A percentile compares a stretch with the other conserved stretches of the same genome.
phyloP scores from a whole-genome alignment of 371 early-diverging fungal species.

The Mortierella sp. region DNA sequence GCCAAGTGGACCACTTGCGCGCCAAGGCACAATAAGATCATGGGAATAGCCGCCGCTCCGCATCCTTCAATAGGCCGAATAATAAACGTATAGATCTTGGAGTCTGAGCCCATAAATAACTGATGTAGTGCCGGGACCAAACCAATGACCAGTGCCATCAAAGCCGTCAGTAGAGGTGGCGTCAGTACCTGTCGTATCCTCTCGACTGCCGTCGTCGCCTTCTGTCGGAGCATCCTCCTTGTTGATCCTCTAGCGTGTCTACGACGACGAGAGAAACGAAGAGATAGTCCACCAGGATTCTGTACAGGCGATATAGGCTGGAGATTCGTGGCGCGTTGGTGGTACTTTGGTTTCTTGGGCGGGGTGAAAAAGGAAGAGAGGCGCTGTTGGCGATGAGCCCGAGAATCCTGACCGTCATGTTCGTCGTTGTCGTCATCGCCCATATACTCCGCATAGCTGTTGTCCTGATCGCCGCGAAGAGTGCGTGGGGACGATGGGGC shows the following conservation, averaged over 20 bases:
- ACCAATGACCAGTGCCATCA: conserved; percentile 40
- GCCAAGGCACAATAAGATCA: conserved; percentile 76
- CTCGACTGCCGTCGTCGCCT: conserved; percentile 6
- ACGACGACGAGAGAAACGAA: background rate
- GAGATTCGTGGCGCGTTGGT: background rate
- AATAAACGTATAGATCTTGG: conserved; percentile 67
- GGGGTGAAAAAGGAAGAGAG: conserved; percentile 57
- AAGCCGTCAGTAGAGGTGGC: conserved; percentile 45
- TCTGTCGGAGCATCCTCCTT: conserved; percentile 6
- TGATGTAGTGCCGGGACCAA: conserved; percentile 34
- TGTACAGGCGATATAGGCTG: background rate
- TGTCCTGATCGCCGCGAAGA: background rate
- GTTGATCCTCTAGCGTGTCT: background rate
- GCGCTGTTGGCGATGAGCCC: conserved; percentile 57
- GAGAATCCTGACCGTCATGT: conserved; percentile 61
- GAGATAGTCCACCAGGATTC: background rate
- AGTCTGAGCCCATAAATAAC: conserved; percentile 60
- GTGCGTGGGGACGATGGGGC: background rate
- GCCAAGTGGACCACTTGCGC: conserved; percentile 66
- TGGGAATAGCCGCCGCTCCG: conserved; percentile 78
- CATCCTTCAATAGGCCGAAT: conserved; percentile 73
- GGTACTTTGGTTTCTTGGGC: conserved; percentile 53
- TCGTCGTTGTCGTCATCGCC: conserved; percentile 30
- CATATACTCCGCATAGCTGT: background rate
- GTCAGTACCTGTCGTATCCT: conserved; percentile 42